Conservation (phyloP, 192 early-diverging fungal species). For the Cladochytrium replicatum region DNA sequence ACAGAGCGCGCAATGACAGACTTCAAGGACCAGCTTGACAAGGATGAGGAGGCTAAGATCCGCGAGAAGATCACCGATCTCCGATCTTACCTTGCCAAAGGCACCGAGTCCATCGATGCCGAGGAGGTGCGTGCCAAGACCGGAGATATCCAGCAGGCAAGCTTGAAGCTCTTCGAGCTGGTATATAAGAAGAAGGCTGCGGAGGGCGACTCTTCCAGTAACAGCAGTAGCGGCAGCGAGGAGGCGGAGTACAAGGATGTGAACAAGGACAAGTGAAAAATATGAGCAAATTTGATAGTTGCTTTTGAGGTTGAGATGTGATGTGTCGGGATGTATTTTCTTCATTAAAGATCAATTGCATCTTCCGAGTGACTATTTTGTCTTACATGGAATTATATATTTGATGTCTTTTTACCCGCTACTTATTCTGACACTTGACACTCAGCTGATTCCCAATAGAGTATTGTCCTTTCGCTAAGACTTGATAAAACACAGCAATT, state of each 20-base stretch:
- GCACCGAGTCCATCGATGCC: conserved; percentile 53
- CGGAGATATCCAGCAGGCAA: conserved; percentile 74
- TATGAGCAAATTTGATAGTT: conserved; percentile 8
- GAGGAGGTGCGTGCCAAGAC: conserved; percentile 86
- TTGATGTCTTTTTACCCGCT: too few species aligned
- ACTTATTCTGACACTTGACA: too few species aligned
- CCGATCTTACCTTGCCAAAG: conserved; percentile 67
- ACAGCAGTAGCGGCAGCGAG: conserved; percentile 26
- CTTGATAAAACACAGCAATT: too few species aligned
- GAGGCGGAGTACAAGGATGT: conserved; percentile 73
- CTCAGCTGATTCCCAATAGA: too few species aligned
- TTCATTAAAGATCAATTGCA: too few species aligned
- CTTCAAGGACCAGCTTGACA: conserved; percentile 93
- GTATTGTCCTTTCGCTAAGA: too few species aligned
- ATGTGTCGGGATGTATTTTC: too few species aligned
- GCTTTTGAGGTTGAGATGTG: too few species aligned
- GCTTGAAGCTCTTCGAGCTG: conserved; percentile 95
- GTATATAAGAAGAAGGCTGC: conserved; percentile 75
- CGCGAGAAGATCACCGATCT: conserved; percentile 69
- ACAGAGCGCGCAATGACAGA: conserved; percentile 93
- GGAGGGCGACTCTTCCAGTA: conserved; percentile 12
- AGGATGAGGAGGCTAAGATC: conserved; percentile 79
- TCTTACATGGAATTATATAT: too few species aligned
- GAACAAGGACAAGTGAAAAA: too few species aligned
- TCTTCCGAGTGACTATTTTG: too few species aligned